Percentiles rank a stretch among this genome's conserved stretches.
These are phyloP conservation scores for Fusarium continuum DNA, from an alignment of 2,329 filamentous ascomycete genomes.

Conservation along the genomic window DNA sequence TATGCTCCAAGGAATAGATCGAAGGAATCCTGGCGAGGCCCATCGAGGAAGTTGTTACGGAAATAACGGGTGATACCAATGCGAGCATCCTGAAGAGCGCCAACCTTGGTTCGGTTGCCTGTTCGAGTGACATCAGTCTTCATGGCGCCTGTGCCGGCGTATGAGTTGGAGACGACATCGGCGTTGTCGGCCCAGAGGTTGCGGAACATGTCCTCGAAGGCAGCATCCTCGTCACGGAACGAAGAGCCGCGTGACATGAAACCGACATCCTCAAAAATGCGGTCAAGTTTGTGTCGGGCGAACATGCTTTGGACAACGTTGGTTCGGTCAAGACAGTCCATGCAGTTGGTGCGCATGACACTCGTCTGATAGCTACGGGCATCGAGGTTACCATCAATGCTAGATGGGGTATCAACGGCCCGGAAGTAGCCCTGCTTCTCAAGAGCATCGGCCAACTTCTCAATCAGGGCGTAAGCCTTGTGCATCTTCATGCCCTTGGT, in stretches of 20 bases:
- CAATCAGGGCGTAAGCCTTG: conserved; percentile 85
- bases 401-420: conserved; percentile 83
- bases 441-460: conserved; percentile 80
- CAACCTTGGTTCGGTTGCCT: conserved; percentile 84
- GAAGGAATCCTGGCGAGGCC: conserved; percentile 92
- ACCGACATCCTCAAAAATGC: conserved; percentile 87
- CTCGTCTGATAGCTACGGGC: conserved; percentile 83
- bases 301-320: conserved; percentile 99
- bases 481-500: conserved; percentile 96
- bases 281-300: conserved; percentile 85
- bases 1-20: conserved; percentile 93
- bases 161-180: conserved; percentile 90
- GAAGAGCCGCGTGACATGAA: conserved; percentile 79
- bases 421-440: conserved; percentile 90
- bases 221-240: conserved; percentile 78
- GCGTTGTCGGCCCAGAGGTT: conserved; percentile 99
- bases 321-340: conserved; percentile 98
- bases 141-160: conserved; percentile 94
- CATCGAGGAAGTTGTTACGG: conserved; percentile 93
- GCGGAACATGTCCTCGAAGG: conserved; percentile 91
- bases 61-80: conserved; percentile 91
- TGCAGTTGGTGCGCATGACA: conserved; percentile 97
- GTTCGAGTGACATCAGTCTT: conserved; percentile 99
- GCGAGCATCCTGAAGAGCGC: conserved; percentile 84
- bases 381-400: conserved; percentile 76